Evolutionary conservation across 495 filamentous ascomycete species (phyloP).

Genomic region (Talaromyces nanjingensis): DNA sequence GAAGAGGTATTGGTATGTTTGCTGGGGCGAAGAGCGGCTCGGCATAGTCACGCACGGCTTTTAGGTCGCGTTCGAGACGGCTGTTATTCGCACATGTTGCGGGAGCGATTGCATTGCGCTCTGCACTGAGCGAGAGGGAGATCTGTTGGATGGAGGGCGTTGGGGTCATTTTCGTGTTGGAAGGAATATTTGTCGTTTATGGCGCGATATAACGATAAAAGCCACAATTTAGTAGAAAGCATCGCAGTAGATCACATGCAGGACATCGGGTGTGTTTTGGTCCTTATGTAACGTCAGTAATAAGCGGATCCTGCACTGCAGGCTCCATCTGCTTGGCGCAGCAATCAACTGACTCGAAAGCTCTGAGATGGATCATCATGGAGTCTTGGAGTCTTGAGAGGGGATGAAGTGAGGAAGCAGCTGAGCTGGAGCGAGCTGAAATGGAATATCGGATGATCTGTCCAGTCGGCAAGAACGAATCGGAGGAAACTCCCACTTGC

Average conservation of each 20-base stretch:
- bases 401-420: no score
- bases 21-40: not conserved
- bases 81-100: not conserved
- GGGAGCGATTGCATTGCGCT: not conserved
- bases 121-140: conserved; percentile 2
- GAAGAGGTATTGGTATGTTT: not conserved
- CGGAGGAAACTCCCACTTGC: no score
- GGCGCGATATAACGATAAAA: not conserved
- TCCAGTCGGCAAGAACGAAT: not conserved
- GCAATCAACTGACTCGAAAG: not conserved
- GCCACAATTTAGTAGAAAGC: not conserved
- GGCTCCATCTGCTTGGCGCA: not conserved
- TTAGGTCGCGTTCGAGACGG: not conserved
- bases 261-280: not conserved
- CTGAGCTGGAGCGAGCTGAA: not conserved
- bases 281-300: not conserved
- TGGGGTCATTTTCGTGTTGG: not conserved
- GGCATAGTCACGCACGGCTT: conserved; percentile 1
- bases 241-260: not conserved
- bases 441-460: not conserved
- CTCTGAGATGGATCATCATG: not conserved
- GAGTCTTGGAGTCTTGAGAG: not conserved
- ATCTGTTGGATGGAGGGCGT: not conserved
- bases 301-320: not conserved
- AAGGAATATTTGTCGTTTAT: not conserved